Conservation (phyloP, 2,329 filamentous ascomycete genomes). For the Thelonectria rubi region DNA sequence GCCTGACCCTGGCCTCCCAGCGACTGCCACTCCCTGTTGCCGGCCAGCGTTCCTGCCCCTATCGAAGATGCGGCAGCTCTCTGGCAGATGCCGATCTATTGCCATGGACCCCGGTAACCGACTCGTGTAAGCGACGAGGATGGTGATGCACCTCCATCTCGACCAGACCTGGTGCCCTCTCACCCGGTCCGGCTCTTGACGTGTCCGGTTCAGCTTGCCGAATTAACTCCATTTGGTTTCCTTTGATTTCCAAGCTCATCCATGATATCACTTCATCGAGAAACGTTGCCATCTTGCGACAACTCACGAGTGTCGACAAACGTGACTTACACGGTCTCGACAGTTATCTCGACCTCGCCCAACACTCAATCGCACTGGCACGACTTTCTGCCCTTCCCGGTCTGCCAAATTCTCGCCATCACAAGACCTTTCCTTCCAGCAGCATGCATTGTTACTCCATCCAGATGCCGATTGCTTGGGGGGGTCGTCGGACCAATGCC, state of each 20-base stretch:
- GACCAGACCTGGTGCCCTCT: conserved; percentile 11
- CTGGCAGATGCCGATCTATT: conserved; percentile 34
- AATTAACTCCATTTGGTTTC: not conserved
- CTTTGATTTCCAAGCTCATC: not conserved
- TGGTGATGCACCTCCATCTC: conserved; percentile 24
- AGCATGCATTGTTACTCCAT: conserved; percentile 31
- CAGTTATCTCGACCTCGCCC: not conserved
- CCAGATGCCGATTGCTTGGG: conserved; percentile 33
- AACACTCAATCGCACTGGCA: conserved; percentile 6
- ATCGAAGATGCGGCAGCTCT: conserved; percentile 23
- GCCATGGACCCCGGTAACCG: conserved; percentile 29
- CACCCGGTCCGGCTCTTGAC: conserved; percentile 13
- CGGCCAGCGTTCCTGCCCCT: conserved; percentile 17
- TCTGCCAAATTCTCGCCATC: conserved; percentile 23
- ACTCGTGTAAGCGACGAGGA: conserved; percentile 20
- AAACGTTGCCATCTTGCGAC: not conserved
- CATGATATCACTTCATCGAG: not conserved
- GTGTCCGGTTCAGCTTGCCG: not conserved
- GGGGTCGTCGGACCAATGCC: conserved; percentile 39
- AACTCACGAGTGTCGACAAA: not conserved
- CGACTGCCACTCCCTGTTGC: conserved; percentile 17
- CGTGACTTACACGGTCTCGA: conserved; percentile 21
- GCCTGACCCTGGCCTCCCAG: conserved; percentile 5
- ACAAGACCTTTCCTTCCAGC: conserved; percentile 21
- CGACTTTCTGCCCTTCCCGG: conserved; percentile 23